Evolutionary conservation across 1,284 basidiomycete species (phyloP), one percentile per base, ranked within the genome.

Genomic region (Trichosporon asahii): DNA sequence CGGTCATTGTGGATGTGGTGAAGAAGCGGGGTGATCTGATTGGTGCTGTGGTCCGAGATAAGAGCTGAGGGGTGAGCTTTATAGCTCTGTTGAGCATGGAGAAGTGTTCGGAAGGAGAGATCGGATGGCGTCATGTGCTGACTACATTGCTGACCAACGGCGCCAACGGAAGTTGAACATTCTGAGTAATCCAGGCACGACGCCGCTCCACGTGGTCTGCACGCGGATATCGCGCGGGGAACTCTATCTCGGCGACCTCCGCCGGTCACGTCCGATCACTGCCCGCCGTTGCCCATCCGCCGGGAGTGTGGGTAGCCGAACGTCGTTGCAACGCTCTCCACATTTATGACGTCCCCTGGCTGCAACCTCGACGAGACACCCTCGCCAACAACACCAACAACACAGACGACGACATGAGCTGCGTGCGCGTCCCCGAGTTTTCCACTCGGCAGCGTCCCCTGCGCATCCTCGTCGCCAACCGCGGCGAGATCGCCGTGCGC

Each of bases 401-500:
- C 55, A 9, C 9, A n/a, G n/a, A n/a, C 27, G 6, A 11, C 57
- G 57, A 61, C 21, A 61, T 61, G 57, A 61, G 57, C 57, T 61
- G 57, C n/a, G 57, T 61, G 57, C 57, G 57, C 27, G 29, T 61
- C 27, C 57, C 57, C 57, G 57, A 29, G 27, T 61, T 61, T 31
- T 18, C 21, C 27, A 5, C 29, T 37, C 64, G 57, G n/a, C 67
- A 55, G 23, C 49, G 68, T 15, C 31, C 69, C 6, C 66, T 73
- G 60, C 68, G 70, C 23, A 69, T 73, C 66, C 66, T 73, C 37
- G 37, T 73, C 49, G 70, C 72, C 25, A 73, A 73, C 65, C 70
- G 72, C 31, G 66, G 57, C 66, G 72, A 73, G 70, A 73, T 73
- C 55, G 70, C 72, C 1, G 60, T 69, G 2, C 72, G 72, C n/a